Evolutionary conservation across 352 stramenopile species (phyloP).

Genomic region (Blastocystis sp.): DNA sequence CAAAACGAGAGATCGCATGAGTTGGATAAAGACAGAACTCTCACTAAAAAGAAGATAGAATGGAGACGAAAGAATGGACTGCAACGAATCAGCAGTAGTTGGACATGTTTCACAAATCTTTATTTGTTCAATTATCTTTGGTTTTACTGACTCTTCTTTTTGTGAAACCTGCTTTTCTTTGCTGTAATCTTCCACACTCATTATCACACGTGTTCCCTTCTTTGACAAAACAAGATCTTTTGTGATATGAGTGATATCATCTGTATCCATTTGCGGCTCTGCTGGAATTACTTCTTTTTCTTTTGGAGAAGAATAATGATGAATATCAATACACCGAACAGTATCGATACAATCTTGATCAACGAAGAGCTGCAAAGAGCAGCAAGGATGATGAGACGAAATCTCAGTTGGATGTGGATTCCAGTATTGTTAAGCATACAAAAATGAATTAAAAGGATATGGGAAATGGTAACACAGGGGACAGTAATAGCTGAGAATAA

Average conservation of each 20-base stretch:
- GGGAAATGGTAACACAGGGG: not conserved
- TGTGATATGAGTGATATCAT: not conserved
- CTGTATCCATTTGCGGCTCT: not conserved
- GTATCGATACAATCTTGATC: not conserved
- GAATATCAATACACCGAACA: not conserved
- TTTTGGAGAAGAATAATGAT: not conserved
- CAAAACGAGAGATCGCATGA: slow-evolving; percentile 29
- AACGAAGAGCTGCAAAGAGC: not conserved
- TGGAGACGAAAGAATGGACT: not conserved
- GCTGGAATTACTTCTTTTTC: not conserved
- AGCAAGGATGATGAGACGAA: not conserved
- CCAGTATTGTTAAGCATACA: not conserved
- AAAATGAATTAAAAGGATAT: not conserved
- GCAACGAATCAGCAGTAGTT: not conserved
- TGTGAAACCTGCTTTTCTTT: not conserved
- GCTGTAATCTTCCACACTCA: not conserved
- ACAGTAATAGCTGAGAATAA: not conserved
- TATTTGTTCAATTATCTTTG: not conserved
- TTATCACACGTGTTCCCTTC: not conserved
- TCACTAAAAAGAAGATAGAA: not conserved
- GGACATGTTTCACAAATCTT: not conserved
- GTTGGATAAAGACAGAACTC: not conserved
- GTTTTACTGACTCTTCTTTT: not conserved
- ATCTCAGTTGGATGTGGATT: not conserved
- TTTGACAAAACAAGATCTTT: not conserved